A percentile compares a stretch with the other conserved stretches of the same genome.
phyloP scores from a whole-genome alignment of 1,139 yeast genomes.

The Ashbya aceris region DNA sequence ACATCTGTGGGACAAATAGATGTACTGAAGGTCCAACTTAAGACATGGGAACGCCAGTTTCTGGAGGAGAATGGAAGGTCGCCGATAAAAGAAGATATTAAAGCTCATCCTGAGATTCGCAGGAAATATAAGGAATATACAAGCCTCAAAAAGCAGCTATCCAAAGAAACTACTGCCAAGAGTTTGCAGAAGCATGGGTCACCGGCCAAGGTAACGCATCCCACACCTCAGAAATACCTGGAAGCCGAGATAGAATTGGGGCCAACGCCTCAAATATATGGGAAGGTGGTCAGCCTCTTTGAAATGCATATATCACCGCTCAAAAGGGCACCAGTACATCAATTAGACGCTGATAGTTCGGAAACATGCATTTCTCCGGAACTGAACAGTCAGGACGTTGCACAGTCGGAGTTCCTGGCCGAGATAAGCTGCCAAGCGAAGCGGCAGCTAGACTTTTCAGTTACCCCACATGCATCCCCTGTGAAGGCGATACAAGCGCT shows the following conservation, averaged over 20 bases:
- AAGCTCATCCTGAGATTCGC: slow-evolving; percentile 19
- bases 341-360: neutral
- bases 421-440: slow-evolving; percentile 6
- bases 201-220: slow-evolving; percentile 2
- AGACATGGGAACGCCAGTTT: slow-evolving; percentile 27
- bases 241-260: slow-evolving; percentile 18
- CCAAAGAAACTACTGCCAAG: neutral
- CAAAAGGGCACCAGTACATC: slow-evolving; percentile 7
- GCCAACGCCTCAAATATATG: slow-evolving; percentile 31
- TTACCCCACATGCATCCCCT: slow-evolving; percentile 16
- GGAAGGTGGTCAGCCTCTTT: slow-evolving; percentile 27
- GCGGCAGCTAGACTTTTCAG: slow-evolving; percentile 12
- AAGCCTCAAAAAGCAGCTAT: slow-evolving; percentile 14
- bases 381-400: neutral
- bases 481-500: slow-evolving; percentile 6
- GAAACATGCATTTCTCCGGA: neutral
- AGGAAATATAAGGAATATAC: slow-evolving; percentile 26
- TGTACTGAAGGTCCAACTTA: slow-evolving; percentile 20
- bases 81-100: slow-evolving; percentile 25
- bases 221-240: slow-evolving; percentile 4
- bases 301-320: slow-evolving; percentile 28
- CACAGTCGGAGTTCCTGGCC: neutral
- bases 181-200: neutral
- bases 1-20: slow-evolving; percentile 23
- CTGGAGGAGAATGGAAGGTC: slow-evolving; percentile 18